These are phyloP conservation scores for Heliosperma pusillum DNA, from an alignment of 148 eudicot genomes.

Conservation along the genomic window DNA sequence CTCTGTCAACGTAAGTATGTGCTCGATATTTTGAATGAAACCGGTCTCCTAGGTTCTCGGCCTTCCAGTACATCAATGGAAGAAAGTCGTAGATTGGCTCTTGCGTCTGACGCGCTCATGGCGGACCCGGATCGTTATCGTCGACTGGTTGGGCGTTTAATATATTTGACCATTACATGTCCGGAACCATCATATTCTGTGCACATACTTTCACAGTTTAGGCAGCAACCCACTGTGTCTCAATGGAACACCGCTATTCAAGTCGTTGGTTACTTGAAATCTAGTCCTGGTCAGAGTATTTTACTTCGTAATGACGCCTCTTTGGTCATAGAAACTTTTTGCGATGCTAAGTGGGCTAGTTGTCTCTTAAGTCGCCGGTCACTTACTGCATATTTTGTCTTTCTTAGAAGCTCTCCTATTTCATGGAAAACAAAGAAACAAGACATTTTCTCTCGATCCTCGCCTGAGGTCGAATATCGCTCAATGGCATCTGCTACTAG, in stretches of 20 bases:
- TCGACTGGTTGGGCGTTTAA: constrained; percentile 1
- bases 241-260: not conserved
- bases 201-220: constrained; percentile 9
- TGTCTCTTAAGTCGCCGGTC: constrained; percentile 2
- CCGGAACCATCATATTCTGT: not conserved
- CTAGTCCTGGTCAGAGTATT: not conserved
- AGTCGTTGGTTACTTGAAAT: not conserved
- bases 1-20: constrained; percentile 17
- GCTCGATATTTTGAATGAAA: not conserved
- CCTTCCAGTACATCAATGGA: not conserved
- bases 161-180: constrained; percentile 1
- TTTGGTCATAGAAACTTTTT: not conserved
- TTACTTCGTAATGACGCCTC: not conserved
- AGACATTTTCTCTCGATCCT: constrained; percentile 7
- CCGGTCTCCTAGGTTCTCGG: not conserved
- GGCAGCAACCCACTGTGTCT: not conserved
- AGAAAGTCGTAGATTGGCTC: not conserved
- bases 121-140: not conserved
- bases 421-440: too few species aligned
- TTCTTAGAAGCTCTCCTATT: not conserved
- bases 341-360: not conserved
- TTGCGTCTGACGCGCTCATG: not conserved
- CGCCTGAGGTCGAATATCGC: constrained; percentile 8
- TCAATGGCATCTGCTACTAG: constrained; percentile 13
- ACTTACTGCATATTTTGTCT: not conserved